phyloP scores from a whole-genome alignment of 2,329 filamentous ascomycete genomes.

The Hortaea werneckii region DNA sequence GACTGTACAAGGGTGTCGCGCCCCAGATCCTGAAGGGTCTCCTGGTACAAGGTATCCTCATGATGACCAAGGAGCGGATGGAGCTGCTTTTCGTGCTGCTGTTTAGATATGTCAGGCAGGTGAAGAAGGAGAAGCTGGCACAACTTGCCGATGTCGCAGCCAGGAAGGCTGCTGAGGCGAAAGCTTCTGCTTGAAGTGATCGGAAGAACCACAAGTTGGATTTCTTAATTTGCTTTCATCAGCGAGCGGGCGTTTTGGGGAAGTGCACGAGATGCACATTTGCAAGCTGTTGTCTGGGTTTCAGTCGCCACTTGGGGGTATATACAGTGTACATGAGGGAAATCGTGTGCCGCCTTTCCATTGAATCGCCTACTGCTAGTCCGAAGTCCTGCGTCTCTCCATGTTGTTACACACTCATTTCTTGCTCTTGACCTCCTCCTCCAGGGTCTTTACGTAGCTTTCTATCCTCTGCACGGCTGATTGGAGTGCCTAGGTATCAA shows the following conservation, averaged over 20 bases:
- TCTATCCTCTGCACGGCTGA: slow-evolving; percentile 77
- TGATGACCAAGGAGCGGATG: slow-evolving; percentile 98
- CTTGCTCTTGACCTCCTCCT: slow-evolving; percentile 60
- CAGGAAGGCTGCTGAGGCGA: slow-evolving; percentile 42
- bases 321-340: slow-evolving; percentile 19
- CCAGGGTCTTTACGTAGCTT: slow-evolving; percentile 69
- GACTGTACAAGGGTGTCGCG: slow-evolving; percentile 94
- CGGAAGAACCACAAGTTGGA: slow-evolving; percentile 1
- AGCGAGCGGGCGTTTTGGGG: slow-evolving; percentile 6
- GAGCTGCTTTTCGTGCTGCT: slow-evolving; percentile 81
- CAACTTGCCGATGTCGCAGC: slow-evolving; percentile 56
- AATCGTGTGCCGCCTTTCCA: not conserved
- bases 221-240: not conserved
- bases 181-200: slow-evolving; percentile 6
- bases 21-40: slow-evolving; percentile 90
- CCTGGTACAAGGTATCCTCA: slow-evolving; percentile 86
- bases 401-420: slow-evolving; percentile 36
- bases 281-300: slow-evolving; percentile 4
- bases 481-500: slow-evolving; percentile 60
- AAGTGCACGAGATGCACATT: slow-evolving; percentile 1
- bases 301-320: slow-evolving; percentile 10
- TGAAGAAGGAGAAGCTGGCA: slow-evolving; percentile 60
- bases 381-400: not conserved
- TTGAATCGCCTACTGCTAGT: not conserved
- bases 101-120: slow-evolving; percentile 65